Evolutionary conservation across 345 rosid genomes (phyloP).

Genomic region (Hibiscus trionum): DNA sequence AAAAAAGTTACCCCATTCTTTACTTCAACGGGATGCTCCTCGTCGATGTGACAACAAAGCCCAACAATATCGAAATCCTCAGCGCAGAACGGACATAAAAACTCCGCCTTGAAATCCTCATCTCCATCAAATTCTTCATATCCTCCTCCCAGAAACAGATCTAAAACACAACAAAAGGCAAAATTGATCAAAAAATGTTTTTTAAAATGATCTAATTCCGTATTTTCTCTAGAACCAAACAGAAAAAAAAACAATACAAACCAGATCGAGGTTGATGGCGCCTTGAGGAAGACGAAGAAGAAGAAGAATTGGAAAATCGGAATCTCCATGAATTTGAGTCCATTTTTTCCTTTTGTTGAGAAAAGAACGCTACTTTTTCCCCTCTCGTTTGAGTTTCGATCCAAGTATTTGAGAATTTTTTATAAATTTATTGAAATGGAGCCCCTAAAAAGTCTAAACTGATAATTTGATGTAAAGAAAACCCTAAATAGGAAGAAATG

Average conservation of each 20-base stretch:
- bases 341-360: constrained; percentile 9
- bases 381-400: neutral
- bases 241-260: neutral
- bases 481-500: constrained; percentile 13
- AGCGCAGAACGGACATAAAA: constrained; percentile 68
- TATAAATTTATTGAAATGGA: neutral
- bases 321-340: constrained; percentile 41
- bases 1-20: constrained; percentile 55
- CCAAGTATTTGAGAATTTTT: neutral
- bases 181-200: neutral
- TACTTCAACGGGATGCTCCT: constrained; percentile 82
- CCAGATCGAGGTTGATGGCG: constrained; percentile 43
- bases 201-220: neutral
- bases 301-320: constrained; percentile 29
- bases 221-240: neutral
- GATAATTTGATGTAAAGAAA: neutral
- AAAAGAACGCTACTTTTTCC: neutral
- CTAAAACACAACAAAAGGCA: constrained; percentile 15
- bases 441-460: neutral
- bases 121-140: constrained; percentile 51
- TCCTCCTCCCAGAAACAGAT: constrained; percentile 45
- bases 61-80: constrained; percentile 84
- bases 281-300: constrained; percentile 29
- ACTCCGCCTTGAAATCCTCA: constrained; percentile 57
- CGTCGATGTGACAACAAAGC: constrained; percentile 82